These are phyloP conservation scores for Zygosaccharomyces pseudobailii DNA, from an alignment of 1,139 yeast genomes.

Conservation along the genomic window DNA sequence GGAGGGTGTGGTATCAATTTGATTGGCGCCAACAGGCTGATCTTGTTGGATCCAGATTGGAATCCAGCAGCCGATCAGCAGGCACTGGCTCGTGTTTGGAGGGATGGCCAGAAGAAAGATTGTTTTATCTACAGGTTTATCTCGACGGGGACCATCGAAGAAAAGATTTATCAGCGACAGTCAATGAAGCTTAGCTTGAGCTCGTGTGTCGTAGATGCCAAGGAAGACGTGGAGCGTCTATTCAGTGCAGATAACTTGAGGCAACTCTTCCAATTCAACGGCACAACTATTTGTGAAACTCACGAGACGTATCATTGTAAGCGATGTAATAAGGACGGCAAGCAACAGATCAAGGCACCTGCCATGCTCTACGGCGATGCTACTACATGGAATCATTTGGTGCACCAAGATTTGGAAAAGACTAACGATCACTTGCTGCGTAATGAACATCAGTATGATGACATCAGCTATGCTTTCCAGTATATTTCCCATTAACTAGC, in stretches of 20 bases:
- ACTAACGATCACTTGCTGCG: constrained; percentile 75
- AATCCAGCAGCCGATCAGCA: constrained; percentile 98
- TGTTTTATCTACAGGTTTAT: constrained; percentile 93
- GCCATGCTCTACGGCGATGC: constrained; percentile 98
- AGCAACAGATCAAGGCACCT: constrained; percentile 61
- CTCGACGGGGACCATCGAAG: constrained; percentile 93
- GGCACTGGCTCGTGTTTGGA: constrained; percentile 97
- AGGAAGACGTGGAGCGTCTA: constrained; percentile 88
- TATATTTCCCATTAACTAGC: constrained; percentile 65
- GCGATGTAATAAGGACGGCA: constrained; percentile 61
- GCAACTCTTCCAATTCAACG: constrained; percentile 68
- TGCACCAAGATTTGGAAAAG: constrained; percentile 51
- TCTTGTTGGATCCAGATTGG: constrained; percentile 96
- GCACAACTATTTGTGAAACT: constrained; percentile 75
- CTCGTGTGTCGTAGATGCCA: constrained; percentile 95
- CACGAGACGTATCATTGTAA: constrained; percentile 90
- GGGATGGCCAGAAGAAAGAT: constrained; percentile 97
- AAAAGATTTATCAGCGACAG: constrained; percentile 92
- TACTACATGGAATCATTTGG: constrained; percentile 93
- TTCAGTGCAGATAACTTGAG: constrained; percentile 78
- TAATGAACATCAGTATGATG: constrained; percentile 65
- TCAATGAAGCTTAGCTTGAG: constrained; percentile 92
- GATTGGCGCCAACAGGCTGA: constrained; percentile 90
- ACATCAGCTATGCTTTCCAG: constrained; percentile 85
- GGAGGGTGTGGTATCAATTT: constrained; percentile 98